Base-by-base conservation (phyloP, 1,284 basidiomycete species). In the Fomitopsis betulina region DNA sequence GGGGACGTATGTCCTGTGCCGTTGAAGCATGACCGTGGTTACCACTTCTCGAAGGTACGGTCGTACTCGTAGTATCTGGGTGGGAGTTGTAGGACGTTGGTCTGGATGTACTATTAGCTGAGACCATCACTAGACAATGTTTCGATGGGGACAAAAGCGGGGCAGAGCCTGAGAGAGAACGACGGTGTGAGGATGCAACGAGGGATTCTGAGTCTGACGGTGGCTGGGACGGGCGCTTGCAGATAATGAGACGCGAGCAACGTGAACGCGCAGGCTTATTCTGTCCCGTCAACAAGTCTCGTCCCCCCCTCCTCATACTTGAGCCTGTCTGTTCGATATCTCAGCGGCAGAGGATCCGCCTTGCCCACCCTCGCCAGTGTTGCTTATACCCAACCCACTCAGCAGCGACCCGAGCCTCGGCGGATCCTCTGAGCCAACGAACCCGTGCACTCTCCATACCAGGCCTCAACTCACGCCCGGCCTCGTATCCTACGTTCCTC, bases 31-130 rank as follows among this genome's bases (percentile, higher is more conserved):
- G 91, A 94, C 70, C 81, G 92, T 60, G 86, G 93, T 25, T 97
- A 94, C 71, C 94, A 91, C 85, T 97, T 97, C 73, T 96, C 93
- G 43, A 94, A 92, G 74, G 90, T 93, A 55, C 77, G 78, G 63
- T 89, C 87, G 52, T 82, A 79, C 66, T 61, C 66, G 23, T 64
- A 54, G 58, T 21, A 7, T 45, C 5, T 21, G 3, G 9, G 13
- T 3, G 39, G n/a, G 39, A 45, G 19, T 6, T n/a, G 23, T 21
- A n/a, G 23, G 42, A 45, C 25, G 35, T 30, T 21, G 9, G 42
- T 23, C 6, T 25, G 45, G 45, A 30, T 47, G 45, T 47, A 47
- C 25, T 27, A 47, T 25, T 32, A 47, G 45, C 45, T 27, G 25
- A 45, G 42, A 25, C 13, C 8, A 25, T 45, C 23, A 25, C 23